A percentile compares a stretch with the other conserved stretches of the same genome.
Evolutionary conservation across 805 yeast species (phyloP).

Genomic region (Nakazawaea ernobii): DNA sequence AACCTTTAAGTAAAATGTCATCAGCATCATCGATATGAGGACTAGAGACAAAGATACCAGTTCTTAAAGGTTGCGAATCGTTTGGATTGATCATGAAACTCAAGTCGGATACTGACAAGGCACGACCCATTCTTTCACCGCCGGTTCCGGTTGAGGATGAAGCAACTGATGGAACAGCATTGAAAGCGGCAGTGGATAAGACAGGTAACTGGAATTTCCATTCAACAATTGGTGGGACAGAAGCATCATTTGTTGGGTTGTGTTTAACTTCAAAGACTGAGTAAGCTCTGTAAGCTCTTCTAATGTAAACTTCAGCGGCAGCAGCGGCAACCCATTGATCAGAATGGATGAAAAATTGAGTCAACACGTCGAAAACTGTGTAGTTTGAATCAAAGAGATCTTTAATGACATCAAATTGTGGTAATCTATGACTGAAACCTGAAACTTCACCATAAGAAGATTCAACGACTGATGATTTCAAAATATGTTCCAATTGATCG

Average conservation of each 20-base stretch:
- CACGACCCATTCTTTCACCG: conserved; percentile 56
- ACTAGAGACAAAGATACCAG: conserved; percentile 79
- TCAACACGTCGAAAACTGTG: conserved; percentile 91
- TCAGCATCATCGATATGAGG: conserved; percentile 86
- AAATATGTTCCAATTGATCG: conserved; percentile 94
- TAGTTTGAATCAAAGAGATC: conserved; percentile 96
- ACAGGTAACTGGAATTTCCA: conserved; percentile 89
- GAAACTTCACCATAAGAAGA: conserved; percentile 80
- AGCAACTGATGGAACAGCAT: conserved; percentile 51
- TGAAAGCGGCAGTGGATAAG: conserved; percentile 64
- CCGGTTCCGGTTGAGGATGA: conserved; percentile 18
- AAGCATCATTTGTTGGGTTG: conserved; percentile 40
- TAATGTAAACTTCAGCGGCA: conserved; percentile 93
- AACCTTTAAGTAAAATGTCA: conserved; percentile 68
- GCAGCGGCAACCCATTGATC: conserved; percentile 92
- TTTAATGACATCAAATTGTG: conserved; percentile 71
- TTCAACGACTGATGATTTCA: conserved; percentile 77
- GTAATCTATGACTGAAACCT: conserved; percentile 69
- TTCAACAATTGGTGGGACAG: conserved; percentile 61
- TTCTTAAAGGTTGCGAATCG: conserved; percentile 68
- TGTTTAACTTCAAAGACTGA: conserved; percentile 73
- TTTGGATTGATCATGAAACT: conserved; percentile 71
- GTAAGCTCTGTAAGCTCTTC: conserved; percentile 97
- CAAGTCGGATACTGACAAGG: conserved; percentile 89
- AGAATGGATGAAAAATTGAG: conserved; percentile 78